Evolutionary conservation across 2,329 filamentous ascomycete genomes (phyloP).

Genomic region (Beauveria varroae): DNA sequence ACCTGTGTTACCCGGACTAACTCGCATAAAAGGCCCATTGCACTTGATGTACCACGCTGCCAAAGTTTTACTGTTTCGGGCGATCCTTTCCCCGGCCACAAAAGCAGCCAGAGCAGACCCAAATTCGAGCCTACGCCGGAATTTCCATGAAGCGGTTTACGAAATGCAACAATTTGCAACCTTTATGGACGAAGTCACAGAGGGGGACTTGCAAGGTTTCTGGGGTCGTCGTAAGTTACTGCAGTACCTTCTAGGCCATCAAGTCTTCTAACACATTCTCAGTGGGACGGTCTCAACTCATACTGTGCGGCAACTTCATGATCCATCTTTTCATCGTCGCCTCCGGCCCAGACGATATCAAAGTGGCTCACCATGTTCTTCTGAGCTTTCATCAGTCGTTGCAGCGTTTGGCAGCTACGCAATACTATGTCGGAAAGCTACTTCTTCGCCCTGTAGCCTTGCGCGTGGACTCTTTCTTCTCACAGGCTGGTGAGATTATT

Average conservation of each 20-base stretch:
- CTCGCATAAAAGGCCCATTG: constrained; percentile 24
- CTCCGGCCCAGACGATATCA: constrained; percentile 26
- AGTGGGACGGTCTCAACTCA: constrained; percentile 33
- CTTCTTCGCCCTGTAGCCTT: constrained; percentile 29
- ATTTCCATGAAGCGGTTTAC: constrained; percentile 26
- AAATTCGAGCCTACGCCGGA: constrained; percentile 27
- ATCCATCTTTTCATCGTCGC: constrained; percentile 40
- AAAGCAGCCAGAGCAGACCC: constrained; percentile 30
- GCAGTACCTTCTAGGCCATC: background rate
- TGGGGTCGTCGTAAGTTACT: constrained; percentile 35
- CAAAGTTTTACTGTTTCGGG: constrained; percentile 34
- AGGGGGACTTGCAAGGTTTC: constrained; percentile 32
- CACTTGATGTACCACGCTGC: constrained; percentile 35
- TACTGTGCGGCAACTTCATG: constrained; percentile 40
- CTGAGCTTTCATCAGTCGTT: constrained; percentile 30
- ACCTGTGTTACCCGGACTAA: background rate
- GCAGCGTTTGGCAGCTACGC: constrained; percentile 25
- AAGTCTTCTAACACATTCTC: background rate
- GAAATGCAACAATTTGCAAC: constrained; percentile 30
- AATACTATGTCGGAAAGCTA: constrained; percentile 23
- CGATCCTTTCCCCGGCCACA: constrained; percentile 38
- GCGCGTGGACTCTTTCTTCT: constrained; percentile 33
- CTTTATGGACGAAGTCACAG: constrained; percentile 29
- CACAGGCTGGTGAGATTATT: constrained; percentile 25
- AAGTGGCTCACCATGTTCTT: constrained; percentile 28